Conservation (phyloP, 1,139 yeast genomes). For the Diutina catenulata region DNA sequence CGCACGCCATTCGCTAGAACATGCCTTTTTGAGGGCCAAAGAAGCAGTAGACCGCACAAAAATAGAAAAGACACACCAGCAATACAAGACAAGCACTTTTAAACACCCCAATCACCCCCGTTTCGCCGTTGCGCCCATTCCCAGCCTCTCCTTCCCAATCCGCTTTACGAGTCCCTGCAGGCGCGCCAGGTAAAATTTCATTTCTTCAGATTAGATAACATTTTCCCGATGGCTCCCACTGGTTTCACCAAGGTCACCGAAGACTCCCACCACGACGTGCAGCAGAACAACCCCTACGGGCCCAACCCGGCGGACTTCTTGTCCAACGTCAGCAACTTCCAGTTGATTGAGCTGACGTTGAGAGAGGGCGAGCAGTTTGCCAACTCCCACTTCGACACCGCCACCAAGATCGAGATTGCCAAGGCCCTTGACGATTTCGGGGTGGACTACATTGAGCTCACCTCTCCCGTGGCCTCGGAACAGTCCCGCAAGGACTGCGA, state of each 20-base stretch:
- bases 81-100: not conserved
- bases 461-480: conserved; percentile 48
- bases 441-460: conserved; percentile 46
- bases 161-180: not conserved
- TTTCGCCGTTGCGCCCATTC: not conserved
- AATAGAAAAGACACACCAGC: not conserved
- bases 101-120: not conserved
- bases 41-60: not conserved
- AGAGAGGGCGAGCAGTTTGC: conserved; percentile 56
- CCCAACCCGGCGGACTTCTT: conserved; percentile 48
- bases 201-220: not conserved
- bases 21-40: too few species aligned
- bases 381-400: conserved; percentile 43
- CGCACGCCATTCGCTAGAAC: too few species aligned
- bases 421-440: conserved; percentile 49
- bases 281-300: conserved; percentile 35
- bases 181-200: not conserved
- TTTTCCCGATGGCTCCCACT: conserved; percentile 12
- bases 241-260: conserved; percentile 40
- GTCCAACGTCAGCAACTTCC: conserved; percentile 40
- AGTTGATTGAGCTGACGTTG: conserved; percentile 42
- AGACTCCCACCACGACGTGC: conserved; percentile 15
- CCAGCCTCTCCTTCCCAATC: not conserved
- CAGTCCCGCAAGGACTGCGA: conserved; percentile 46
- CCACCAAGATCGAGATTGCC: conserved; percentile 43